Evolutionary conservation across 2,329 filamentous ascomycete species (phyloP), one percentile per base, ranked within the genome.

Genomic region (Microsporum ferrugineum): DNA sequence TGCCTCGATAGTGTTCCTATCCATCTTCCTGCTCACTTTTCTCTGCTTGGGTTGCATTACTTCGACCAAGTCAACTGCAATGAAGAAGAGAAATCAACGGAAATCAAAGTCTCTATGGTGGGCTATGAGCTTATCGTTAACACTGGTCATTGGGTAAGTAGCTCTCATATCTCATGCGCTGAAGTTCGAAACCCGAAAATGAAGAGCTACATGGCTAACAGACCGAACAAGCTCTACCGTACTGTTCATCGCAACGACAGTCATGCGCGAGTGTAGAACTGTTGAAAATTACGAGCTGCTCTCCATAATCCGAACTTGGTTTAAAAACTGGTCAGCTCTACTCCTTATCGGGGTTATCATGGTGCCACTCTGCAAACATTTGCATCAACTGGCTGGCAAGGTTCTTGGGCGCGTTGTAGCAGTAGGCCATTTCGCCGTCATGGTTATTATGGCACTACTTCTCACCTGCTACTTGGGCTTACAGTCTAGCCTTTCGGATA

Each of bases 321-420:
- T 63, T 17, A 5, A 10, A 7, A 12, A n/a, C 31, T 31, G 58
- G 17, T n/a, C 10, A 3, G 27, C 38, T 27, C 33, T 63, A n/a
- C 47, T 61, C 12, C 56, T 63, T 6, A 61, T 56, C 8, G 62
- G 62, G 27, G 23, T 61, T 4, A 61, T 63, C 6, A 14, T 63
- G 49, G 57, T 61, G 3, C 57, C 62, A 4, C 23, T 63, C 51
- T 63, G 62, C 62, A 45, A 60, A 29, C 62, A 61, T 33, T 38
- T 63, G 34, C 62, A 63, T 14, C 39, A 58, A 31, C 38, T 43
- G 1, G 45, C 60, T 17, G 59, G 62, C 2, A 34, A 36, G 2
- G 27, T 57, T 29, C 58, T 61, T 14, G 56, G 55, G 17, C 58
- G 41, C n/a, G 6, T 57, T 8, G 56, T 61, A 8, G 38, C 56